Evolutionary conservation across 345 rosid genomes (phyloP), one percentile per base, ranked within the genome.

Genomic region (Kandelia obovata): DNA sequence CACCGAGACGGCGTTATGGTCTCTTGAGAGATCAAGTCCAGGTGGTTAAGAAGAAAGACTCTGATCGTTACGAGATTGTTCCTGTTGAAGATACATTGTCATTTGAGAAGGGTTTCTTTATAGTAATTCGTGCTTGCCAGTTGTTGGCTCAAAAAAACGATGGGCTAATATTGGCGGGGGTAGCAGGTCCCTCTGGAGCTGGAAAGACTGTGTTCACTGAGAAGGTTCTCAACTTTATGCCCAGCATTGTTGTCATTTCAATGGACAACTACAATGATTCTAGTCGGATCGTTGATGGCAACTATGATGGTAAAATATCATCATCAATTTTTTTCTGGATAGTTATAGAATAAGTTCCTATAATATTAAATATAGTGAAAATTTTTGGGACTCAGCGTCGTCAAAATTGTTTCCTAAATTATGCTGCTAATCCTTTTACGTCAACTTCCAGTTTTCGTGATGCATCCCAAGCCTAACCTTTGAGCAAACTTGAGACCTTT

Each of bases 141-240:
- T 75, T 92, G 34, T 61, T 92, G 82, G 86, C 97, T 66, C 96
- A 92, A 75, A 92, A 92, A 82, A 95, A 92, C 71, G 92, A 90
- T 60, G 99, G 99, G 37, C 63, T 95, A 49, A 85, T 87, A 73
- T 81, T 95, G 75, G 96, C 92, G 65, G 99, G 97, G 31, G 88
- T 95, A 57, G 99, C 99, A 27, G 99, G 99, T 68, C 99, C 99
- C 21, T 92, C 97, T 69, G 99, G 99, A 31, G 99, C 99, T 68
- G 99, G 99, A 21, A 95, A 95, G 75, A 92, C 99, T 5, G 89
- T 92, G 31, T 92, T 95, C 80, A 89, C 99, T 4, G 99, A 95
- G 77, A 95, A 95, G 75, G 79, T 95, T 70, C 88, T 90, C 61
- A 87, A 81, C 71, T 95, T 95, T 66, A 86, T 92, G 96, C 97